These are phyloP conservation scores for Exobasidium rhododendri DNA, from an alignment of 1,284 basidiomycete genomes.

Conservation along the genomic window DNA sequence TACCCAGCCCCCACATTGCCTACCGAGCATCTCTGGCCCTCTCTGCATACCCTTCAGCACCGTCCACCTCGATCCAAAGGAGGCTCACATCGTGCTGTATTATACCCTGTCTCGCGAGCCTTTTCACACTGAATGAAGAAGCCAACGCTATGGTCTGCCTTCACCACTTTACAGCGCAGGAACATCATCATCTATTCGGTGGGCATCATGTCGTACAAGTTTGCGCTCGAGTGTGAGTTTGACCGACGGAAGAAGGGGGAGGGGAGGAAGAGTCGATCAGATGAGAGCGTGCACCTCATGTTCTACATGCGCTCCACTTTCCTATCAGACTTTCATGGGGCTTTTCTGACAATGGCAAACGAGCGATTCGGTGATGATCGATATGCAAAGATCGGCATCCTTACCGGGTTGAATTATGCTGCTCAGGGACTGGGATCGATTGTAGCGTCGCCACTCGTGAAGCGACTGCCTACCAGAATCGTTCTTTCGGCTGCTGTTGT, in stretches of 20 bases:
- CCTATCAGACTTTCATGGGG: constrained; percentile 42
- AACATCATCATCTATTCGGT: constrained; percentile 44
- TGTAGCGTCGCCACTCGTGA: constrained; percentile 53
- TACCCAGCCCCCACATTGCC: too few species aligned
- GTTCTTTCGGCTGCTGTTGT: constrained; percentile 53
- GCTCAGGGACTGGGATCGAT: constrained; percentile 51
- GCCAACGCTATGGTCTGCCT: constrained; percentile 15
- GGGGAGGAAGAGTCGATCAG: too few species aligned
- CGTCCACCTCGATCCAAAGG: too few species aligned
- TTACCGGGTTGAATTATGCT: constrained; percentile 51
- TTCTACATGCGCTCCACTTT: too few species aligned
- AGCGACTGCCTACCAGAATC: constrained; percentile 52
- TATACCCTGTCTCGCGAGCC: too few species aligned
- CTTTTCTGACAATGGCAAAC: constrained; percentile 49
- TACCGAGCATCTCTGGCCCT: too few species aligned
- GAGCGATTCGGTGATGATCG: constrained; percentile 39
- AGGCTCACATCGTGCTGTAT: too few species aligned
- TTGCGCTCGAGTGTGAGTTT: constrained; percentile 29
- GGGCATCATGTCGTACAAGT: constrained; percentile 50
- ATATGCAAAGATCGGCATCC: constrained; percentile 47
- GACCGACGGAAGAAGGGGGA: too few species aligned
- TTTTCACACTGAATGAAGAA: neutral
- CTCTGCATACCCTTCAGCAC: too few species aligned
- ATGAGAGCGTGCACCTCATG: too few species aligned
- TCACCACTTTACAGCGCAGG: constrained; percentile 36